Base-by-base conservation (phyloP, 345 rosid species). In the Eutrema heterophyllum region DNA sequence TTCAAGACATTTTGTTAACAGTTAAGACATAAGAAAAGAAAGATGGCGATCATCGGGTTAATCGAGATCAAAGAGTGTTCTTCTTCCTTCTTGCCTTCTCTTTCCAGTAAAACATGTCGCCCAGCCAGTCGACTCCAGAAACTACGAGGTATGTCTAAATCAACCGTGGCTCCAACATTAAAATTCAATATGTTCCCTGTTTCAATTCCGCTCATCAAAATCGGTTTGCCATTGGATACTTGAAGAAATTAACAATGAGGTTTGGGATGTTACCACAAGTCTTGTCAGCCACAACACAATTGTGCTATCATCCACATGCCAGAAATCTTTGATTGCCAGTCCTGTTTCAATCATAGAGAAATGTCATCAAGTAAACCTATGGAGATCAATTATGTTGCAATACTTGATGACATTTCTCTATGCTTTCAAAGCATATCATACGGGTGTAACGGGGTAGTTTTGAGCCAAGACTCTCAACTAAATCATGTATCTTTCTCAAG, bases 401-500 rank as follows among this genome's bases (percentile, higher is more conserved):
- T 21, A 21, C 21, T 21, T 21, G 21, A 21, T 21, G 21, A 21
- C 21, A 21, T 21, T 21, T 21, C 21, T 21, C 21, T 21, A 21
- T 21, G 21, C 21, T 21, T 72, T 52, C 0, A 21, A 53, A 26
- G 38, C 33, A 32, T 13, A 54, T 63, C 58, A 43, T 56, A 90
- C 98, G 2, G 98, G 98, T 57, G 98, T 93, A 36, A 86, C 88
- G 10, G 98, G 98, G 78, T 90, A 93, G 83, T 89, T 93, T 67
- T 93, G 98, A 62, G 97, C 97, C 75, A 93, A 75, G 67, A 90
- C 86, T 86, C 94, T 86, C 60, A 93, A 59, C 68, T 93, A 78
- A 85, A 93, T 66, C 97, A 94, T 7, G 98, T 90, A 73, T 90
- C 89, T 82, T 87, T 86, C 82, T 90, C 96, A 77, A 93, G 79